These are phyloP conservation scores for Mortierella sp. DNA, from an alignment of 371 early-diverging fungal genomes.

Conservation along the genomic window DNA sequence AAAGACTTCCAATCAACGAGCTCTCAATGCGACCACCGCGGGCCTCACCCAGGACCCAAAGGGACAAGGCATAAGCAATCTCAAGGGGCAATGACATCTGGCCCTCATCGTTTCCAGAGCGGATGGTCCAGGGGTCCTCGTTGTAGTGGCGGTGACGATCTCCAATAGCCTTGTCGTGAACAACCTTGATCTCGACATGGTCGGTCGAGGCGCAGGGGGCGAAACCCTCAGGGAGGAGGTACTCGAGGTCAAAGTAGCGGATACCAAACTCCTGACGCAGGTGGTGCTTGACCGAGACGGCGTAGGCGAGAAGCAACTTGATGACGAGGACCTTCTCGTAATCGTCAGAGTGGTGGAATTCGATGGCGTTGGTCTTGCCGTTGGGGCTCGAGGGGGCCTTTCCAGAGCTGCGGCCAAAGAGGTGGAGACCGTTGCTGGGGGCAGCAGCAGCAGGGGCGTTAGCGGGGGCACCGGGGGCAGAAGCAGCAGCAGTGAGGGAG, in stretches of 20 bases:
- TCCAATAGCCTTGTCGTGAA: conserved; percentile 34
- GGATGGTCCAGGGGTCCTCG: conserved; percentile 41
- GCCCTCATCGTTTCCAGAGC: conserved; percentile 39
- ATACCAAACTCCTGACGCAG: conserved; percentile 76
- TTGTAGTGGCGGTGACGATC: conserved; percentile 40
- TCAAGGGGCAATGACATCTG: conserved; percentile 53
- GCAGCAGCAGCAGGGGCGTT: background rate
- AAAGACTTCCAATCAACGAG: conserved; percentile 38
- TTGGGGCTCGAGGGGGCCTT: conserved; percentile 9
- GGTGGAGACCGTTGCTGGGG: conserved; percentile 27
- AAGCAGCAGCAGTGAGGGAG: conserved; percentile 20
- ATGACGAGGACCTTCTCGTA: conserved; percentile 77
- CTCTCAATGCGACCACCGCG: conserved; percentile 44
- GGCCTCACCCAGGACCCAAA: conserved; percentile 50
- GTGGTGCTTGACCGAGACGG: conserved; percentile 79
- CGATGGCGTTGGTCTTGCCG: conserved; percentile 18
- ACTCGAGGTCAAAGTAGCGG: conserved; percentile 68
- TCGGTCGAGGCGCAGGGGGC: conserved; percentile 46
- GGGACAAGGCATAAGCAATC: conserved; percentile 42
- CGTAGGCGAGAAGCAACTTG: conserved; percentile 78
- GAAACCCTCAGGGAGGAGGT: conserved; percentile 63
- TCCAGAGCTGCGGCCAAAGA: conserved; percentile 41
- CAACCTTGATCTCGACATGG: conserved; percentile 25
- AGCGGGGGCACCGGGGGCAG: conserved; percentile 11
- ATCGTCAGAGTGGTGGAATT: conserved; percentile 52